phyloP scores from a whole-genome alignment of 306 rosid genomes.

The Dicorynia guianensis region DNA sequence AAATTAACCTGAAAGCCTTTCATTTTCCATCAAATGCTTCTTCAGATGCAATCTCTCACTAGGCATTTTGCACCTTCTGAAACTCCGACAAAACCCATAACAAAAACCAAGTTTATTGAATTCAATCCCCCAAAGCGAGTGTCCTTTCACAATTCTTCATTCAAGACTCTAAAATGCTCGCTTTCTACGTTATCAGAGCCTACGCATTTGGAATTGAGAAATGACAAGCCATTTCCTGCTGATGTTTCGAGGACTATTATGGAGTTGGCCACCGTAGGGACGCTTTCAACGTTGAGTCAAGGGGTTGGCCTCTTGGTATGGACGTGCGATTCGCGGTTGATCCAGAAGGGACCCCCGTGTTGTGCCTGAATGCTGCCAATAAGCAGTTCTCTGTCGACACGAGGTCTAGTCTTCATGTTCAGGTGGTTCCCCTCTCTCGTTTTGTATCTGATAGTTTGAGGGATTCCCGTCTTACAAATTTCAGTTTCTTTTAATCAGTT shows the following conservation, averaged over 20 bases:
- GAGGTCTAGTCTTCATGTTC: slow-evolving; percentile 83
- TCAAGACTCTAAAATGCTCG: slow-evolving; percentile 56
- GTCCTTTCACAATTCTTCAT: slow-evolving; percentile 40
- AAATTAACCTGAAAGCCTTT: neutral
- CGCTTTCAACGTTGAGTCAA: slow-evolving; percentile 65
- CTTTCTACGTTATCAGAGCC: slow-evolving; percentile 56
- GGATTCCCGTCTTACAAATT: neutral
- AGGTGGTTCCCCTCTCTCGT: slow-evolving; percentile 48
- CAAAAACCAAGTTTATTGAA: slow-evolving; percentile 29
- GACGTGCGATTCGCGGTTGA: slow-evolving; percentile 85
- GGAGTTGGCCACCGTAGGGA: slow-evolving; percentile 77
- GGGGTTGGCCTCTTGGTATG: slow-evolving; percentile 79
- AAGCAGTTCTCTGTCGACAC: slow-evolving; percentile 42
- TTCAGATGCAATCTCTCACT: slow-evolving; percentile 55
- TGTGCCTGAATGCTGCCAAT: slow-evolving; percentile 56
- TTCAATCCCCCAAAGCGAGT: slow-evolving; percentile 19
- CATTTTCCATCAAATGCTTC: slow-evolving; percentile 51
- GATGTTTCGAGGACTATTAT: slow-evolving; percentile 86
- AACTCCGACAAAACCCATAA: slow-evolving; percentile 21
- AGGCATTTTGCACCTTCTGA: slow-evolving; percentile 46
- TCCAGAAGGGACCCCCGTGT: slow-evolving; percentile 73
- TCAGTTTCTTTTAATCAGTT: slow-evolving; percentile 56
- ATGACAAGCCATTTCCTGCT: slow-evolving; percentile 72
- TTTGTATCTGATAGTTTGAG: neutral
- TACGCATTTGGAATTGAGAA: slow-evolving; percentile 55